Conservation (phyloP, 139 green algal species). For the Micractinium conductrix region DNA sequence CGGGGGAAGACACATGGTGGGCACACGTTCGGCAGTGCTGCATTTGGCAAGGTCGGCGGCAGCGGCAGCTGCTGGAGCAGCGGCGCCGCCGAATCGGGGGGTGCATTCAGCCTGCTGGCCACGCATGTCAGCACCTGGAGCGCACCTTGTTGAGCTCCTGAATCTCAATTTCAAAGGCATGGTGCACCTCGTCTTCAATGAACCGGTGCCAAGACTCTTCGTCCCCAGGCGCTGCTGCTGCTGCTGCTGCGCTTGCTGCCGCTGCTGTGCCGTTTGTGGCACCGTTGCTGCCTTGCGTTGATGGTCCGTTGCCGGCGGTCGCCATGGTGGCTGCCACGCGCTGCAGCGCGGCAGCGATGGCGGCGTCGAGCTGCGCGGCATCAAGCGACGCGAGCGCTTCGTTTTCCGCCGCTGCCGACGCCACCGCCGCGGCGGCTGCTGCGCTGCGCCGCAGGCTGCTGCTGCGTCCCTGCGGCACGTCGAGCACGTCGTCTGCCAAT, state of each 20-base stretch:
- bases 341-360: background rate
- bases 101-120: no score
- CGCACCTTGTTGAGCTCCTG: background rate
- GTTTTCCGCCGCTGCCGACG: background rate
- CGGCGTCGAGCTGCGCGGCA: background rate
- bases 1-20: no score
- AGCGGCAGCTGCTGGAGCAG: background rate
- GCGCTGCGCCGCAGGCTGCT: background rate
- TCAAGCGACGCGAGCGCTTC: background rate
- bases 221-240: background rate
- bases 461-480: no score
- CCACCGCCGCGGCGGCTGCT: background rate
- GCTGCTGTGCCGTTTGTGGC: no score
- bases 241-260: background rate
- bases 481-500: no score
- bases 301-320: background rate
- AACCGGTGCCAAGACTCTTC: background rate
- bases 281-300: background rate
- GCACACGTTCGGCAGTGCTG: background rate
- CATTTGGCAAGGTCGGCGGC: background rate
- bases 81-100: no score
- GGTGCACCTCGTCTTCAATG: conserved; percentile 6
- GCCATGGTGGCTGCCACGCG: background rate
- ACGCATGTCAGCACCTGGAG: background rate
- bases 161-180: background rate